Percentiles rank a stretch among this genome's conserved stretches.
Conservation (phyloP, 768 basidiomycete genomes). For the Hygrocybe coccinea region DNA sequence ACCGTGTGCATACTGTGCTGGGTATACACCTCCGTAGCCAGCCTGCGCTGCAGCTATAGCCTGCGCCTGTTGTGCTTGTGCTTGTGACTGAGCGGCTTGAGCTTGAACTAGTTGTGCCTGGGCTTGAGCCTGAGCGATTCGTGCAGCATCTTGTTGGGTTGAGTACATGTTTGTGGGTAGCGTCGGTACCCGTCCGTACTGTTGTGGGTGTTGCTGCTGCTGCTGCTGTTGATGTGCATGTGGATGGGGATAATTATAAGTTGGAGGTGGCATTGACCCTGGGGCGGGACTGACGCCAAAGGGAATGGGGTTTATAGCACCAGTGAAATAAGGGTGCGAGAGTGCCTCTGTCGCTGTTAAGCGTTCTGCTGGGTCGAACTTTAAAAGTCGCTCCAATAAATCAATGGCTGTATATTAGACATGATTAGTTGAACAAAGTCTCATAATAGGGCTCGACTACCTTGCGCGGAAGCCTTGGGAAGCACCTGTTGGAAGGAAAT, state of each 20-base stretch:
- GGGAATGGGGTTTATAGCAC: conserved; percentile 39
- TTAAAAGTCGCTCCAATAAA: conserved; percentile 87
- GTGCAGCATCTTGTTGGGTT: conserved; percentile 21
- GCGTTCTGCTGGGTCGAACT: conserved; percentile 92
- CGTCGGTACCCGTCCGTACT: conserved; percentile 23
- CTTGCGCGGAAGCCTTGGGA: conserved; percentile 81
- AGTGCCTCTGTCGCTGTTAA: conserved; percentile 89
- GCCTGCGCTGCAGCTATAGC: conserved; percentile 5
- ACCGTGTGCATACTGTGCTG: conserved; percentile 10
- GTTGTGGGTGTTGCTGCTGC: conserved; percentile 35
- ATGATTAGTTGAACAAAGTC: conserved; percentile 3
- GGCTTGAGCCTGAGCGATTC: conserved; percentile 36
- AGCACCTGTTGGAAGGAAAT: conserved; percentile 76
- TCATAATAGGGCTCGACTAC: conserved; percentile 33
- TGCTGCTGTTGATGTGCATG: conserved; percentile 52
- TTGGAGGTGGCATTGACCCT: conserved; percentile 62
- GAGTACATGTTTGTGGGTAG: conserved; percentile 27
- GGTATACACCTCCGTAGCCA: conserved; percentile 6
- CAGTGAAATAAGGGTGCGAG: conserved; percentile 86
- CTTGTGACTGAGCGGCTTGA: conserved; percentile 33
- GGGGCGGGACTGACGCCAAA: conserved; percentile 42
- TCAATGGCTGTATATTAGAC: conserved; percentile 62
- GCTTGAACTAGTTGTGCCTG: conserved; percentile 31
- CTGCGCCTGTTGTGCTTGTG: conserved; percentile 10
- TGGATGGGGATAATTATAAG: conserved; percentile 65